These are phyloP conservation scores for Magnaporthiopsis incrustans DNA, from an alignment of 2,329 filamentous ascomycete genomes.

Conservation along the genomic window DNA sequence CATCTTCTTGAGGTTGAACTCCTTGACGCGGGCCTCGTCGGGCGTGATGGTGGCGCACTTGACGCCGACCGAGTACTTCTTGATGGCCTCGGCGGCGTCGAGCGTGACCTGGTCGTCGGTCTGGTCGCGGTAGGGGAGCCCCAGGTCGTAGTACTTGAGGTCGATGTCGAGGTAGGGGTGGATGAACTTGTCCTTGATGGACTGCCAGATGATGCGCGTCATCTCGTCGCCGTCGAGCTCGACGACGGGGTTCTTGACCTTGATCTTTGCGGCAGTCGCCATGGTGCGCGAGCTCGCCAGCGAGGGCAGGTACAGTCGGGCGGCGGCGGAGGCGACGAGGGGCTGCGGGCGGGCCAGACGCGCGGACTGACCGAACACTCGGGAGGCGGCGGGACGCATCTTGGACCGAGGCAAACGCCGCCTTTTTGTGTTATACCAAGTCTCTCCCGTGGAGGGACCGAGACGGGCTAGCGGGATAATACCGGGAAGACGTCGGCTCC, in stretches of 20 bases:
- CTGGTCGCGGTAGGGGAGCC: conserved; percentile 88
- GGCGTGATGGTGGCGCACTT: conserved; percentile 99
- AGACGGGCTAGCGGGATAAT: background rate
- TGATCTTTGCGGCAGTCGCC: conserved; percentile 62
- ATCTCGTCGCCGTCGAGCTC: conserved; percentile 94
- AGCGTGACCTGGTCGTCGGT: conserved; percentile 94
- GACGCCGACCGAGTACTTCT: conserved; percentile 97
- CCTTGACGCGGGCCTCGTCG: conserved; percentile 91
- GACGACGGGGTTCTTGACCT: conserved; percentile 98
- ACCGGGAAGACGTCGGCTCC: background rate
- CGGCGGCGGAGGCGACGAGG: background rate
- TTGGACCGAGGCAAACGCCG: conserved; percentile 12
- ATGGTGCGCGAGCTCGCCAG: conserved; percentile 35
- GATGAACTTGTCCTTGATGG: conserved; percentile 99
- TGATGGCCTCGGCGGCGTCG: conserved; percentile 93
- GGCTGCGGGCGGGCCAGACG: conserved; percentile 8
- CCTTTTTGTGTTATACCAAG: background rate
- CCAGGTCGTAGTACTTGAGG: conserved; percentile 96
- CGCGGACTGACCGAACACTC: conserved; percentile 8
- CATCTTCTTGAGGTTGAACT: conserved; percentile 99
- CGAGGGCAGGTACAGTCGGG: background rate
- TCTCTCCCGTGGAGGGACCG: background rate
- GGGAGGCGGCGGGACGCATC: conserved; percentile 17
- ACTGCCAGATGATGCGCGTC: conserved; percentile 98
- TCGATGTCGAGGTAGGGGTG: conserved; percentile 93